Conservation (phyloP, 768 basidiomycete species). For the Mycena latifolia region DNA sequence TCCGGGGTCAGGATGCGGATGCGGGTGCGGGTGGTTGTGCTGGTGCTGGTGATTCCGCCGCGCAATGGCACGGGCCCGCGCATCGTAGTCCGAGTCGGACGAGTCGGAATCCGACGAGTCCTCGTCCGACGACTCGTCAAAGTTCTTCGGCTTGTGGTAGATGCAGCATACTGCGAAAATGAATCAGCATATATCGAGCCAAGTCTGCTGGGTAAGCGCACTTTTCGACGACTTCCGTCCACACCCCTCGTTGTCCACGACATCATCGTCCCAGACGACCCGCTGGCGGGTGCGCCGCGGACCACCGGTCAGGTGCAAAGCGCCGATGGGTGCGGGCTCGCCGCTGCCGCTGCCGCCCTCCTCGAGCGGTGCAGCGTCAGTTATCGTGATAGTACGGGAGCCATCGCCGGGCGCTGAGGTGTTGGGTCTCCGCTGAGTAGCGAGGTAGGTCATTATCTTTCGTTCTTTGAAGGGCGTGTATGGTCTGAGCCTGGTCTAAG, state of each 20-base stretch:
- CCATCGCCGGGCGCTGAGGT: conserved; percentile 62
- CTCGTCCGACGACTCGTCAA: conserved; percentile 84
- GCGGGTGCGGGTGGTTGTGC: conserved; percentile 26
- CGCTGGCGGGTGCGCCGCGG: conserved; percentile 58
- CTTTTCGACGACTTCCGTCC: conserved; percentile 96
- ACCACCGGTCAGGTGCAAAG: conserved; percentile 71
- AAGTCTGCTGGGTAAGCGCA: conserved; percentile 57
- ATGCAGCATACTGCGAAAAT: conserved; percentile 90
- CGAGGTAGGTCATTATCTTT: neutral
- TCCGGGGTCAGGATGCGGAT: conserved; percentile 5
- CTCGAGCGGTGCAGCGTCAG: conserved; percentile 47
- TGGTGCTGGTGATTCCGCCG: conserved; percentile 36
- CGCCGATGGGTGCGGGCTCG: conserved; percentile 49
- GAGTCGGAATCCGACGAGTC: conserved; percentile 62
- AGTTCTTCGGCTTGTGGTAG: conserved; percentile 84
- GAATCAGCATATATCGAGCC: neutral
- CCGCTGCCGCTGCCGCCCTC: conserved; percentile 32
- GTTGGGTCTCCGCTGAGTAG: conserved; percentile 46
- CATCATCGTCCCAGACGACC: conserved; percentile 88
- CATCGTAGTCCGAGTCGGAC: conserved; percentile 45
- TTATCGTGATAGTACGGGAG: conserved; percentile 67
- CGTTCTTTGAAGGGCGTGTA: neutral
- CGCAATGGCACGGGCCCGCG: conserved; percentile 28
- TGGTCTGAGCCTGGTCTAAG: too few relatives aligned
- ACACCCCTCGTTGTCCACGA: conserved; percentile 91